Conservation (phyloP, 192 early-diverging fungal genomes). For the Entomortierella beljakovae region DNA sequence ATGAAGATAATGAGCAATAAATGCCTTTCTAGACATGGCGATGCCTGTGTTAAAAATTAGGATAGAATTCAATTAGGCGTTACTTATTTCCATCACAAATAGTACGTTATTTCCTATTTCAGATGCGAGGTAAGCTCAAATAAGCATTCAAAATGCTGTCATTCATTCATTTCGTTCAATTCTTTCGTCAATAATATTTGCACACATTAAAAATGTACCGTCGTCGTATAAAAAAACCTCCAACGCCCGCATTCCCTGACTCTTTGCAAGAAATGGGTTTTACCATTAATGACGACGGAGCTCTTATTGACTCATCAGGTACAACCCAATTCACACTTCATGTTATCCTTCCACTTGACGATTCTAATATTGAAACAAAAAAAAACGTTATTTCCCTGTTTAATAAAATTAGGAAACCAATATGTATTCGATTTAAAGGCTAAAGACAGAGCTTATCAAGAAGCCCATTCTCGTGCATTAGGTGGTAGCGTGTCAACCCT, state of each 20-base stretch:
- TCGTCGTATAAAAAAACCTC: constrained; percentile 23
- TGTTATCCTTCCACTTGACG: neutral
- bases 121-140: too few relatives aligned
- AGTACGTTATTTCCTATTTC: too few relatives aligned
- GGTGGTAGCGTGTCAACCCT: constrained; percentile 14
- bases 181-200: too few relatives aligned
- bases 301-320: constrained; percentile 19
- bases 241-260: constrained; percentile 12
- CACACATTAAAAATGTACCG: constrained; percentile 45
- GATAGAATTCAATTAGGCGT: too few relatives aligned
- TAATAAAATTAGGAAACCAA: constrained; percentile 18
- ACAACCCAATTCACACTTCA: neutral
- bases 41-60: too few relatives aligned
- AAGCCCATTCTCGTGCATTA: constrained; percentile 30
- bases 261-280: constrained; percentile 24
- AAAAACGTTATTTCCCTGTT: too few relatives aligned
- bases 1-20: too few relatives aligned
- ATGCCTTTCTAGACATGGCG: too few relatives aligned
- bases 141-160: too few relatives aligned
- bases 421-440: constrained; percentile 38
- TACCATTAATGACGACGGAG: constrained; percentile 16
- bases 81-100: too few relatives aligned
- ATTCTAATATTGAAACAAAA: neutral
- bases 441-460: constrained; percentile 33
- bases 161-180: too few relatives aligned